Conservation (phyloP, 257 asterid species). For the Rehmannia glutinosa region DNA sequence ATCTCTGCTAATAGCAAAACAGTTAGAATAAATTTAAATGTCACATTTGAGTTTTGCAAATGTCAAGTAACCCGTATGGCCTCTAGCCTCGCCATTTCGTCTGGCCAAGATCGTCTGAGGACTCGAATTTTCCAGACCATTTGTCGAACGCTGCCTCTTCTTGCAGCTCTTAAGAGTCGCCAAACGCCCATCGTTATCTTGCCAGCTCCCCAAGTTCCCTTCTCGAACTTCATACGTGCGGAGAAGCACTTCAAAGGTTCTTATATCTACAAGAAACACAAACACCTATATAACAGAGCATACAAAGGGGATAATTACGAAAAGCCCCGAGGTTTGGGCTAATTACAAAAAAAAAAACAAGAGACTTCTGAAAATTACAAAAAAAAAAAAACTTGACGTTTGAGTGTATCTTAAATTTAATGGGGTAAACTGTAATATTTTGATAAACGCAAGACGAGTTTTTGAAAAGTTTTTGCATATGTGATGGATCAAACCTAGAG, state of each 20-base stretch:
- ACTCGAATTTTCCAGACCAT: conserved; percentile 39
- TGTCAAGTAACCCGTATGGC: conserved; percentile 94
- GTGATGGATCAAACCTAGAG: not conserved
- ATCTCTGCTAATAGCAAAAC: not conserved
- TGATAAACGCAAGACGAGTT: too few species aligned
- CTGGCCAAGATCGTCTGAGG: conserved; percentile 49
- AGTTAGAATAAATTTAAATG: conserved; percentile 11
- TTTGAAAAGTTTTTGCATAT: too few species aligned
- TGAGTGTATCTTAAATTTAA: too few species aligned
- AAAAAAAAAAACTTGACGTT: too few species aligned
- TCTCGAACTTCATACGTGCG: conserved; percentile 76
- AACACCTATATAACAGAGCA: not conserved
- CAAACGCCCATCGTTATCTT: conserved; percentile 39
- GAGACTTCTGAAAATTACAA: too few species aligned
- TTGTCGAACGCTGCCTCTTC: conserved; percentile 60
- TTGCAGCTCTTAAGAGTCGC: conserved; percentile 42
- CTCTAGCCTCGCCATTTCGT: conserved; percentile 74
- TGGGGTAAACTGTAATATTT: too few species aligned
- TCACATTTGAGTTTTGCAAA: conserved; percentile 75
- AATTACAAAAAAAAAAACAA: not conserved
- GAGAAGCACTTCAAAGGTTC: conserved; percentile 88
- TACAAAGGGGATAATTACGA: not conserved
- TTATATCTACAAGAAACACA: conserved; percentile 49
- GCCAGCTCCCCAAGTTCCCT: conserved; percentile 52
- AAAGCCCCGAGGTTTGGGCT: not conserved